These are phyloP conservation scores for Crucihimalaya himalaica DNA, from an alignment of 345 rosid species.

Conservation along the genomic window DNA sequence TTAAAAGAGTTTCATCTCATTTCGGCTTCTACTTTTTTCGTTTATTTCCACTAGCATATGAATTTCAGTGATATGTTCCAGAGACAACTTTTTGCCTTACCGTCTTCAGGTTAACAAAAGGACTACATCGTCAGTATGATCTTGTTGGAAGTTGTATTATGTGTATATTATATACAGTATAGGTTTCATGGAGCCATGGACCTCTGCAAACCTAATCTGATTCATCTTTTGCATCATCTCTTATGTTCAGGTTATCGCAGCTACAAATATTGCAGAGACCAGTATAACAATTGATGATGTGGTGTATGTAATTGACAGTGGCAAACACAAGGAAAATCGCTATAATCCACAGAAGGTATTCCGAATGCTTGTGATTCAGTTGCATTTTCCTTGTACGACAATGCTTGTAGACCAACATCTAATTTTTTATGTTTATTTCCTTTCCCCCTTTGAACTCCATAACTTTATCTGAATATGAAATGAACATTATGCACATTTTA, in stretches of 20 bases:
- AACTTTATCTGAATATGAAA: not conserved
- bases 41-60: not conserved
- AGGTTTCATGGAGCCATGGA: conserved; percentile 11
- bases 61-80: not conserved
- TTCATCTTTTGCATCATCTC: conserved; percentile 25
- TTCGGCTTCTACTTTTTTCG: not conserved
- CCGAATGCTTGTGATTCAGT: conserved; percentile 6
- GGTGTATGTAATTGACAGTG: conserved; percentile 88
- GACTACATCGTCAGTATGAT: not conserved
- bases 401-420: conserved; percentile 8
- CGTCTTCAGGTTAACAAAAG: not conserved
- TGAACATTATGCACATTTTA: not conserved
- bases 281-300: conserved; percentile 95
- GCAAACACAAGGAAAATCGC: conserved; percentile 93
- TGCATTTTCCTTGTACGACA: conserved; percentile 9
- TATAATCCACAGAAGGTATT: conserved; percentile 90
- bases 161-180: not conserved
- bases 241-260: conserved; percentile 69
- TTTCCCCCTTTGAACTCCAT: not conserved
- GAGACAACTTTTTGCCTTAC: not conserved
- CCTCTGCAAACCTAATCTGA: not conserved
- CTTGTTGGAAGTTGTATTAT: not conserved
- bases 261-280: conserved; percentile 69
- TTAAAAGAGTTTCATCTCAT: conserved; percentile 1
- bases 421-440: not conserved